Base-by-base conservation (phyloP, 148 eudicot genomes). In the Selenicereus undatus region DNA sequence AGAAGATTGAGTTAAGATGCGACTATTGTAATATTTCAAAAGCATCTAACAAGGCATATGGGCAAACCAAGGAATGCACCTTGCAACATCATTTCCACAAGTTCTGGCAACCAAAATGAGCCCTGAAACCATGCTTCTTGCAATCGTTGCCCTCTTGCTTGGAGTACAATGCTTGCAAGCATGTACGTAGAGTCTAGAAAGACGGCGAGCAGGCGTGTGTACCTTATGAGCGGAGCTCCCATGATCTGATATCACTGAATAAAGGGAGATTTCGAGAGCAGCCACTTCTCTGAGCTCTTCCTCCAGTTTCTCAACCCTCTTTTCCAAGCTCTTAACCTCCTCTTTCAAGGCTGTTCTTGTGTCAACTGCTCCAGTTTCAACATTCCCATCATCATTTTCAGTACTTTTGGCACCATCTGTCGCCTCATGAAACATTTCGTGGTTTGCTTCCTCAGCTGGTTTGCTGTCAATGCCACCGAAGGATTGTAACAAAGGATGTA, bases 151-250 rank as follows among this genome's bases (percentile, higher is more conserved):
- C 62, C 91, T 87, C 83, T 82, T 91, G 50, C 86, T 86, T 83
- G 79, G 91, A 54, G 93, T 83, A 91, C 91, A 93, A 74, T 93
- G 79, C 84, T 93, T 91, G 87, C 94, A 91, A 43, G 97, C 91
- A 83, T 91, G 93, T 35, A 94, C 80, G 78, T 94, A 94, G 17
- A 93, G 86, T 74, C 95, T 89, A 83, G 93, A 91, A 85, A 94
- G 97, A 70, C 93, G 97, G 60, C 95, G 85, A 76, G 98, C 97
- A 78, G 98, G 98, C 52, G 94, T 89, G 85, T 94, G 98, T 78
- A 93, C 92, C 85, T 93, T 93, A 83, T 94, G 93, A 62, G 94
- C 91, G 7, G 98, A 94, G 75, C 93, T 90, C n/a, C 93, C 95
- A 87, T 94, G 98, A 87, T 93, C 95, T 16, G 97, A 91, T 72